Evolutionary conservation across 306 rosid genomes (phyloP).

Genomic region (Medicago lupulina): DNA sequence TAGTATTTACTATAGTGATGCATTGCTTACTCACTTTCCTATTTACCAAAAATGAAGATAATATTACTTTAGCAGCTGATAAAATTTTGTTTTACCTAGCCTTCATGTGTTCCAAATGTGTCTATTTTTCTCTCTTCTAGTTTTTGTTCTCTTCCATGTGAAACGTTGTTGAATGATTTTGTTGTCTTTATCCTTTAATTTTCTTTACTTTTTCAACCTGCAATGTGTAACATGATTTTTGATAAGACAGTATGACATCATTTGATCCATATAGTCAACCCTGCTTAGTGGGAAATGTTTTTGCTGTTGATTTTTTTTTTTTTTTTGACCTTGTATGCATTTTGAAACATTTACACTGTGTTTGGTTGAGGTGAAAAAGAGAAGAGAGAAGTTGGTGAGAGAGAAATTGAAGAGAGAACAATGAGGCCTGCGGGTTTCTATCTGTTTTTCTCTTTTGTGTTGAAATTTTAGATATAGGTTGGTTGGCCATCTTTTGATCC

Average conservation of each 20-base stretch:
- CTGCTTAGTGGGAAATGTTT: background rate
- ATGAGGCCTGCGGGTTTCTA: background rate
- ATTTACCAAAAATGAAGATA: too few relatives aligned
- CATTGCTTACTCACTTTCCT: background rate
- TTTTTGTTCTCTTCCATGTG: too few relatives aligned
- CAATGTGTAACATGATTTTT: background rate
- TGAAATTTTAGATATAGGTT: slow-evolving; percentile 28
- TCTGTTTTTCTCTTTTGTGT: background rate
- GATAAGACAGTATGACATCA: background rate
- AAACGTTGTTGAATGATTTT: too few relatives aligned
- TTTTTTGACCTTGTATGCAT: background rate
- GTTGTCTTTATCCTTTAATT: too few relatives aligned
- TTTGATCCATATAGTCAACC: background rate
- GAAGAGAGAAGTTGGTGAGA: too few relatives aligned
- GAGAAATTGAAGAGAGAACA: too few relatives aligned
- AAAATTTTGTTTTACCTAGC: too few relatives aligned
- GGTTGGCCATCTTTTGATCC: slow-evolving; percentile 4
- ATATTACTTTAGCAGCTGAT: too few relatives aligned
- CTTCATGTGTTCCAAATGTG: too few relatives aligned
- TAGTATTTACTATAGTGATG: background rate
- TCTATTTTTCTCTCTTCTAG: too few relatives aligned
- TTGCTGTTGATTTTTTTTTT: background rate
- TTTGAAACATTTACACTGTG: slow-evolving; percentile 22
- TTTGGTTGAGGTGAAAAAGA: too few relatives aligned
- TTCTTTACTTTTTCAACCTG: too few relatives aligned